A percentile compares a stretch with the other conserved stretches of the same genome.
phyloP scores from a whole-genome alignment of 1,284 basidiomycete species.

The Ganoderma lingzhi region DNA sequence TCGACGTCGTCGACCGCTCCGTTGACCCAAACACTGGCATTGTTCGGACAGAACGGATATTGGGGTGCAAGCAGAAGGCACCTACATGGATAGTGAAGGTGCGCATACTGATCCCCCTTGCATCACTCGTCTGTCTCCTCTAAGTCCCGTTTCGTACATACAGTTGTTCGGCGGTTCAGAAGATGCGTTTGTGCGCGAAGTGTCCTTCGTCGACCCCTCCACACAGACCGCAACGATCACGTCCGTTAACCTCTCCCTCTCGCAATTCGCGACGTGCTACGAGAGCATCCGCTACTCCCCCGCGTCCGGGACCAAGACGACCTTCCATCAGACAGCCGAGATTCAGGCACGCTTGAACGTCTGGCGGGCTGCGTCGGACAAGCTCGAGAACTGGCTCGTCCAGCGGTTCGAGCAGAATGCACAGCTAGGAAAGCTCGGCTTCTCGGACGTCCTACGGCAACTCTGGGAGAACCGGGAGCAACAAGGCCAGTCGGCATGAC shows the following conservation, averaged over 20 bases:
- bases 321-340: slow-evolving; percentile 84
- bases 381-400: slow-evolving; percentile 83
- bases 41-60: slow-evolving; percentile 86
- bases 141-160: background rate
- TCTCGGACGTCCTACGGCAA: slow-evolving; percentile 84
- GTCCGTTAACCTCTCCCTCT: slow-evolving; percentile 90
- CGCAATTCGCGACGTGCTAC: slow-evolving; percentile 89
- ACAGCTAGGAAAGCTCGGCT: slow-evolving; percentile 83
- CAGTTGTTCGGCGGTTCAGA: slow-evolving; percentile 90
- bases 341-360: slow-evolving; percentile 81
- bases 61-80: slow-evolving; percentile 88
- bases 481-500: slow-evolving; percentile 36
- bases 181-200: slow-evolving; percentile 94
- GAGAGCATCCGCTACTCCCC: slow-evolving; percentile 91
- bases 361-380: slow-evolving; percentile 82
- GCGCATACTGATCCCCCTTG: slow-evolving; percentile 35
- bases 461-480: slow-evolving; percentile 70
- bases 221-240: slow-evolving; percentile 83
- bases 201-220: slow-evolving; percentile 89
- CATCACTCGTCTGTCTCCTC: slow-evolving; percentile 7
- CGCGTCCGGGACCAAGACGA: slow-evolving; percentile 63
- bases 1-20: slow-evolving; percentile 88
- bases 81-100: slow-evolving; percentile 88
- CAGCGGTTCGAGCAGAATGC: slow-evolving; percentile 92
- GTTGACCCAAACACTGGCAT: slow-evolving; percentile 87